Evolutionary conservation across 306 rosid species (phyloP).

Genomic region (Albizia julibrissin): DNA sequence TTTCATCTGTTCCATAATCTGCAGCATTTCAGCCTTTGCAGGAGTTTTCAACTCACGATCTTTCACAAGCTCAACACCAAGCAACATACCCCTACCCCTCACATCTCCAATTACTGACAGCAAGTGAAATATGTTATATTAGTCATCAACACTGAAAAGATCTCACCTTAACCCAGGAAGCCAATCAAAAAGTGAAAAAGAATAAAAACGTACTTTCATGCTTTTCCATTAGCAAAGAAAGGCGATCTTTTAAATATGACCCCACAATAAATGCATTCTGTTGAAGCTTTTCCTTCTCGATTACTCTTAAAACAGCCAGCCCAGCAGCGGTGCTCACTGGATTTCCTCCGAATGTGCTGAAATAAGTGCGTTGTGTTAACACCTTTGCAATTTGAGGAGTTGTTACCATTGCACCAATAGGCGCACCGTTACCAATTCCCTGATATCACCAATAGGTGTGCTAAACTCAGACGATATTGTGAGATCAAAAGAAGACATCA

Average conservation of each 20-base stretch:
- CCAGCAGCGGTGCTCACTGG: conserved; percentile 49
- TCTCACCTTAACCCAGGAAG: neutral
- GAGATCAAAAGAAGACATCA: neutral
- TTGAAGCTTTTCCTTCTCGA: conserved; percentile 53
- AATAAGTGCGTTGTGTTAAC: conserved; percentile 29
- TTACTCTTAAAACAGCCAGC: conserved; percentile 48
- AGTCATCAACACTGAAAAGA: neutral
- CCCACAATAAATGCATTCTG: conserved; percentile 44
- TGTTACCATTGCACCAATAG: conserved; percentile 55
- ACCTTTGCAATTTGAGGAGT: conserved; percentile 52
- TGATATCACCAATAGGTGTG: conserved; percentile 13
- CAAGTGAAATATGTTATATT: neutral
- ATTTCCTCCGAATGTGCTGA: conserved; percentile 59
- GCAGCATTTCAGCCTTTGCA: conserved; percentile 42
- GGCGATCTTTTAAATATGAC: conserved; percentile 45
- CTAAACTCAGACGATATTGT: neutral
- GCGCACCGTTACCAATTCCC: conserved; percentile 58
- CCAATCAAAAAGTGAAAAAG: neutral
- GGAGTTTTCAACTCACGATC: conserved; percentile 45
- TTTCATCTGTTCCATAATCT: conserved; percentile 46
- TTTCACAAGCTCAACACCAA: conserved; percentile 52
- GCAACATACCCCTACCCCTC: conserved; percentile 58
- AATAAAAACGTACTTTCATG: conserved; percentile 40
- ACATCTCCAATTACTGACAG: conserved; percentile 52
- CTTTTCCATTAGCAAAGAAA: conserved; percentile 44